Base-by-base conservation (phyloP, 768 basidiomycete genomes). In the Arthromyces matolae region DNA sequence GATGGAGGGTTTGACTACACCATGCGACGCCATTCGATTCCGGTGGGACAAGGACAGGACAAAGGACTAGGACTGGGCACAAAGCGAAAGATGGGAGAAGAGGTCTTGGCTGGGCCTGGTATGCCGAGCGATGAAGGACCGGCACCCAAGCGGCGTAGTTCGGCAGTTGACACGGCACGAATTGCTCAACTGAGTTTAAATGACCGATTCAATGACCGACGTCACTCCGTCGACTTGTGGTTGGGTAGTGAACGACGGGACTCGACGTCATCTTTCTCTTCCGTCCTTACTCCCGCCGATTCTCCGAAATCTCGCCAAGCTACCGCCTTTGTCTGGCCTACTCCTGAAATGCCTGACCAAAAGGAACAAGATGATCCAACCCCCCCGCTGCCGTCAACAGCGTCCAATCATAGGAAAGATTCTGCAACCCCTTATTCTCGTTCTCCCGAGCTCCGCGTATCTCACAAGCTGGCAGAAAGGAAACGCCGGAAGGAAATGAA, bases 401-500 rank as follows among this genome's bases (percentile, higher is more conserved):
- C 64, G 36, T 66, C 65, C 13, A 49, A 59, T 34, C 79, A 76
- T 54, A 55, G 45, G 39, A 81, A 79, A 63, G 82, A 79, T 36
- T 53, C 71, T 23, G 64, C 79, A 47, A 90, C 91, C 10, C 94
- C 94, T 4, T 99, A 97, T 67, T 93, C 93, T 45, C 86, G 95
- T 49, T 93, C 89, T 0, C 95, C 95, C 7, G 96, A 98, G 65
- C 74, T 99, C 34, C 80, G 94, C 44, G 84, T 97, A 25, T 93
- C 90, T 2, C 96, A 99, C 70, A 99, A 99, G 62, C 80, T 99
- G 24, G 96, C 96, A 2, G 96, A 99, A 70, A 76, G 96, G 51
- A 97, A 98, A 68, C 72, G 96, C 57, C 77, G 96, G 67, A 97
- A 95, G 69, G 96, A 99, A 70, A 99, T 99, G 96, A 96, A 96